A percentile compares a stretch with the other conserved stretches of the same genome.
Evolutionary conservation across 352 stramenopile species (phyloP).

Genomic region (Thraustochytrium striatum): DNA sequence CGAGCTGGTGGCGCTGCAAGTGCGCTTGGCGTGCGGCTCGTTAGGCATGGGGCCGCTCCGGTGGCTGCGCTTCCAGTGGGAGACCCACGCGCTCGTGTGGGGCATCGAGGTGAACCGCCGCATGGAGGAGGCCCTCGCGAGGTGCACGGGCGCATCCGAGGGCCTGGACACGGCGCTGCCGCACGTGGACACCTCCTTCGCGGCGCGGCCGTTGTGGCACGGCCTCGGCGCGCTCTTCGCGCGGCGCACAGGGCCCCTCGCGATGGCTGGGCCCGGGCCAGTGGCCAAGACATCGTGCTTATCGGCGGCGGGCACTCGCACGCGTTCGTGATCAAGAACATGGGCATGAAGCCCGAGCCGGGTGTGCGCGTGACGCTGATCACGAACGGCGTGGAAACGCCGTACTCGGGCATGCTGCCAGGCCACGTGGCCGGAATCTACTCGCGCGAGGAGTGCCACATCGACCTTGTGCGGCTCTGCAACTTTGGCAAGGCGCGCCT

Average conservation of each 20-base stretch:
- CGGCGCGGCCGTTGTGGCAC: background rate
- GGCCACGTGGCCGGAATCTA: constrained; percentile 67
- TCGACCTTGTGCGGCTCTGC: constrained; percentile 62
- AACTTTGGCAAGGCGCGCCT: constrained; percentile 57
- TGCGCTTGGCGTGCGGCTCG: background rate
- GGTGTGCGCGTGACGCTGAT: constrained; percentile 62
- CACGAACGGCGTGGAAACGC: constrained; percentile 62
- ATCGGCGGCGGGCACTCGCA: constrained; percentile 70
- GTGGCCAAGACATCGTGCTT: constrained; percentile 61
- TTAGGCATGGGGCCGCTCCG: background rate
- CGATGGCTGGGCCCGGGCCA: background rate
- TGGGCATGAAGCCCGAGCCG: constrained; percentile 61
- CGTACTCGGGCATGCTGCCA: constrained; percentile 68
- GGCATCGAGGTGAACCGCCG: background rate
- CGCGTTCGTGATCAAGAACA: constrained; percentile 67
- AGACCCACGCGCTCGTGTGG: background rate
- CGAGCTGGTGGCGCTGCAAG: background rate
- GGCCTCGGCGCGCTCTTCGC: background rate
- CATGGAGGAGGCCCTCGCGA: background rate
- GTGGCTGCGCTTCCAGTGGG: background rate
- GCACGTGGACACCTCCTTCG: background rate
- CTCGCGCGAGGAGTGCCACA: constrained; percentile 62
- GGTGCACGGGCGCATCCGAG: background rate
- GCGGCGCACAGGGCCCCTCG: background rate
- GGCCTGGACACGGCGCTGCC: background rate